Conservation (phyloP, 2,329 filamentous ascomycete genomes). For the Metarhizium anisopliae region DNA sequence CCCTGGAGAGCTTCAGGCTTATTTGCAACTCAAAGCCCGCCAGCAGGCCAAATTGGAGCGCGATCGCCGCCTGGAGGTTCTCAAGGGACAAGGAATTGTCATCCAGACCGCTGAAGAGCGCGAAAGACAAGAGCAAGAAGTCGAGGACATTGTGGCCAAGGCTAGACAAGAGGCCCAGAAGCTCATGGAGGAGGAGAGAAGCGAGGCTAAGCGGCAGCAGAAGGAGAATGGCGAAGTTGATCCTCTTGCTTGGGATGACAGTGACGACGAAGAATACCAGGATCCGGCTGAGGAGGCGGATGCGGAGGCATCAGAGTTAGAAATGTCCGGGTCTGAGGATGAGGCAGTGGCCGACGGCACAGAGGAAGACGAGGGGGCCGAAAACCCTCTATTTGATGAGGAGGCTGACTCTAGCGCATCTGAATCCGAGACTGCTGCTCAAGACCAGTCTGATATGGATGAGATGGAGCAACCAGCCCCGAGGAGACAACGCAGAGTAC, state of each 20-base stretch:
- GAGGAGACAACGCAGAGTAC: slow-evolving; percentile 34
- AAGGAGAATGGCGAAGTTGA: slow-evolving; percentile 38
- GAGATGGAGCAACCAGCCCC: slow-evolving; percentile 30
- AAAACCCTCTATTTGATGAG: slow-evolving; percentile 27
- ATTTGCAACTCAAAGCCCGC: slow-evolving; percentile 62
- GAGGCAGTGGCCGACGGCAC: slow-evolving; percentile 16
- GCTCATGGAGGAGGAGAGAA: slow-evolving; percentile 69
- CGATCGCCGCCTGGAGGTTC: slow-evolving; percentile 64
- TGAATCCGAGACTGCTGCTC: slow-evolving; percentile 12
- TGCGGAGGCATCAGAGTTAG: slow-evolving; percentile 28
- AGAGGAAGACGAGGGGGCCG: slow-evolving; percentile 19
- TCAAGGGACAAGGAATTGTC: slow-evolving; percentile 71
- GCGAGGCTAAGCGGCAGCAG: slow-evolving; percentile 57
- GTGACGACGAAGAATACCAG: slow-evolving; percentile 43
- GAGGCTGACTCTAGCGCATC: slow-evolving; percentile 27
- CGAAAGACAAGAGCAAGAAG: slow-evolving; percentile 68
- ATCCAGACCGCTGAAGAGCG: slow-evolving; percentile 83
- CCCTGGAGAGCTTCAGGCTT: slow-evolving; percentile 56
- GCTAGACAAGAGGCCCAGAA: slow-evolving; percentile 68
- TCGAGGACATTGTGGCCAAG: slow-evolving; percentile 82
- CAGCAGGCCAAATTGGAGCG: slow-evolving; percentile 73
- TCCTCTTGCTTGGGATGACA: slow-evolving; percentile 47
- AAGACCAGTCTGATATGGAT: slow-evolving; percentile 23
- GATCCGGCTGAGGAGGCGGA: slow-evolving; percentile 28
- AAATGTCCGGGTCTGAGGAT: slow-evolving; percentile 37